These are phyloP conservation scores for Scytalidium lignicola DNA, from an alignment of 2,329 filamentous ascomycete species.

Conservation along the genomic window DNA sequence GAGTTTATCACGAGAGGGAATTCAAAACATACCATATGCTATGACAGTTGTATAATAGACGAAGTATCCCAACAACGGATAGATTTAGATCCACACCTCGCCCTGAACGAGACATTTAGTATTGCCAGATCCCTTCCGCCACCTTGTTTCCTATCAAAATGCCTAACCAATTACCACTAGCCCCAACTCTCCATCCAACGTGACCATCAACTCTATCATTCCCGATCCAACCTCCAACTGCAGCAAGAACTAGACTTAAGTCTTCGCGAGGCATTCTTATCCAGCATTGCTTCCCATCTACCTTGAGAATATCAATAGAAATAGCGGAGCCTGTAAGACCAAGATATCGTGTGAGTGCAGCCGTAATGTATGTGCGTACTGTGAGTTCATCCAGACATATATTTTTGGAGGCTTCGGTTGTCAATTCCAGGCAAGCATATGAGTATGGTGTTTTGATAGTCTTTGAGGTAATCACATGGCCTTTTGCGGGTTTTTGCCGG, in stretches of 20 bases:
- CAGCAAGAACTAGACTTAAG: constrained; percentile 54
- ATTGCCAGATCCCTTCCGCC: constrained; percentile 16
- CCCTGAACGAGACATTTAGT: neutral
- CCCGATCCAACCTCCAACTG: constrained; percentile 60
- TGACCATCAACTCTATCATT: constrained; percentile 28
- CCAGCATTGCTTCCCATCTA: constrained; percentile 53
- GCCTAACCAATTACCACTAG: constrained; percentile 61
- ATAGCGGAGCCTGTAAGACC: constrained; percentile 64
- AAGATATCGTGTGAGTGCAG: constrained; percentile 63
- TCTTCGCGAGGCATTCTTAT: constrained; percentile 60
- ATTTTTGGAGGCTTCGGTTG: constrained; percentile 25
- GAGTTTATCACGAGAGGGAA: constrained; percentile 8
- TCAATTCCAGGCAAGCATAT: constrained; percentile 51
- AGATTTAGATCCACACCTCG: too few species aligned
- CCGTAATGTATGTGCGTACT: constrained; percentile 55
- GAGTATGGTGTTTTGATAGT: constrained; percentile 49
- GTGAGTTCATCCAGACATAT: constrained; percentile 54
- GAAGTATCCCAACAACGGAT: neutral
- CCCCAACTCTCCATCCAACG: constrained; percentile 44
- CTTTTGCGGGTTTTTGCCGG: constrained; percentile 9
- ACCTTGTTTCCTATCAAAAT: constrained; percentile 43
- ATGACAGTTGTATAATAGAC: constrained; percentile 2
- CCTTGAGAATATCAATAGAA: constrained; percentile 64
- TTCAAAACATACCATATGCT: constrained; percentile 7
- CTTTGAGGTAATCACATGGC: constrained; percentile 43